Percentiles rank a stretch among this genome's conserved stretches.
phyloP scores from a whole-genome alignment of 441 rosid genomes.

The Bocquillonia castaneifolia region DNA sequence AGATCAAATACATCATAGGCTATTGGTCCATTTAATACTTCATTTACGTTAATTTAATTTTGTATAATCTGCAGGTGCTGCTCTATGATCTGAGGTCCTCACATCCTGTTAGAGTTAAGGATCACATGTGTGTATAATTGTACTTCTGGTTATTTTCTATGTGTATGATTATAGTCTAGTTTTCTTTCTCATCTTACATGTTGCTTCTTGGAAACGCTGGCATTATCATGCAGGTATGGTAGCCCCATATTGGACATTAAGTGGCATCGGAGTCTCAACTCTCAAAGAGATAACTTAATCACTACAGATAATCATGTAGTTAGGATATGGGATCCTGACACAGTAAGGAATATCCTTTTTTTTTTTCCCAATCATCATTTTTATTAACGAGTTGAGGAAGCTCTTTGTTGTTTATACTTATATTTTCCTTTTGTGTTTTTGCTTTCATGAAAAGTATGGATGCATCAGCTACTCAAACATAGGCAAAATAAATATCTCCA shows the following conservation, averaged over 20 bases:
- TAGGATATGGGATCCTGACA: constrained; percentile 94
- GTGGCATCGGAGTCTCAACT: constrained; percentile 80
- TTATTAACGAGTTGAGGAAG: background rate
- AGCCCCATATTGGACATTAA: constrained; percentile 79
- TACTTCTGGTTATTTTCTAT: constrained; percentile 3
- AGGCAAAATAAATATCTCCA: no score
- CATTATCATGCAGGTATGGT: constrained; percentile 58
- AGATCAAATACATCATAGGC: background rate
- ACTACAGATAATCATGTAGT: constrained; percentile 80
- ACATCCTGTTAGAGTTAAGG: constrained; percentile 64
- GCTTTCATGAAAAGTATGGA: background rate
- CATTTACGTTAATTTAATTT: background rate
- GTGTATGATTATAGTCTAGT: background rate
- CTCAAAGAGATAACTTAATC: constrained; percentile 65
- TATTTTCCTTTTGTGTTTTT: background rate
- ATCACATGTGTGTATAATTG: constrained; percentile 69
- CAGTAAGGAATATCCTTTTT: constrained; percentile 47
- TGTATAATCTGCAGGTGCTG: constrained; percentile 52
- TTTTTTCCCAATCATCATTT: background rate
- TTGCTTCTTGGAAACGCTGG: constrained; percentile 18
- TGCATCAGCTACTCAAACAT: no score
- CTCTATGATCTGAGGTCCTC: constrained; percentile 87
- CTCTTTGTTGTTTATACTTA: background rate
- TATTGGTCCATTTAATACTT: background rate
- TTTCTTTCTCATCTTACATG: constrained; percentile 11